Evolutionary conservation across 768 basidiomycete genomes (phyloP), one percentile per base, ranked within the genome.

Genomic region (Gymnopilus junonius): DNA sequence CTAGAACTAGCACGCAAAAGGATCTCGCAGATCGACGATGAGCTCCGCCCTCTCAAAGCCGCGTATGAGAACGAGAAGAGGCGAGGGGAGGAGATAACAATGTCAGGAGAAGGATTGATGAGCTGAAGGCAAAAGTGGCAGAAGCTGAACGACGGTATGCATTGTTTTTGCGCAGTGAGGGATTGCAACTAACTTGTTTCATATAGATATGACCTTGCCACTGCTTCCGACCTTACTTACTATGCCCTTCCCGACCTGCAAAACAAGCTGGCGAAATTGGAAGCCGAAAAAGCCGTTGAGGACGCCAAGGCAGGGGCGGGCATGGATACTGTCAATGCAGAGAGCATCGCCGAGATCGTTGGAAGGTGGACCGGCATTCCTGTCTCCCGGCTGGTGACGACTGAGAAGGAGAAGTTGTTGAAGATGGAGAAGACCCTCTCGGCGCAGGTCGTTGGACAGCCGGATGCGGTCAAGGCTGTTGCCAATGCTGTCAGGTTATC

Each of bases 261-360:
- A 69, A 73, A 78, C 67, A 51, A 51, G 4, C 54, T 59, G 23
- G 45, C 59, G 21, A 60, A 61, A 21, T 31, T 66, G 14, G 81
- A 96, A 76, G 83, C 85, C 29, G 88, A 86, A 73, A 95, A 95
- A 73, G 82, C 81, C 8, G 85, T 81, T 35, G 88, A 90, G 64
- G 90, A 94, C 67, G 86, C 86, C 23, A 82, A 83, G 64, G 80
- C 80, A 55, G 79, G 83, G 14, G 77, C 78, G 46, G 85, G 86
- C 15, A 74, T 83, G 17, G 92, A 94, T 64, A 82, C 82, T 10
- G 95, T 97, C 50, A 92, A 91, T 4, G 83, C 94, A 17, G 94
- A 96, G 64, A 88, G 93, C 64, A 98, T 99, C 63, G 94, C 95
- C 17, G 93, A 96, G 73, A 95, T 99, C 65, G 94, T 99, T 25